Evolutionary conservation across 495 filamentous ascomycete species (phyloP).

Genomic region (Cetradonia linearis): DNA sequence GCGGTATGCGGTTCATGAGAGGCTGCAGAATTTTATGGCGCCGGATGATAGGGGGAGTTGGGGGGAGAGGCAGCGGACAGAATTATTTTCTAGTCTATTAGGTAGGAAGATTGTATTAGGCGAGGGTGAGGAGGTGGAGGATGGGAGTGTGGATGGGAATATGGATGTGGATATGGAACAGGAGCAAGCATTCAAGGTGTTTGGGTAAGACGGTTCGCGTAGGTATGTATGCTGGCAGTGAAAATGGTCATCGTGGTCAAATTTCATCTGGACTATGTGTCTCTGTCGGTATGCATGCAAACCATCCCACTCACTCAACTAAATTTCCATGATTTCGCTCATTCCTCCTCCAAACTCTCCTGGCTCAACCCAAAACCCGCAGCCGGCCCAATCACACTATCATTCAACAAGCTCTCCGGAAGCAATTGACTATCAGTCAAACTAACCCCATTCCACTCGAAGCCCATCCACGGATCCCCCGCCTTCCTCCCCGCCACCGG

Average conservation of each 20-base stretch:
- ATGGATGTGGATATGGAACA: slow-evolving; percentile 47
- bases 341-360: slow-evolving; percentile 40
- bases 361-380: slow-evolving; percentile 24
- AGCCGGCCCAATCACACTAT: slow-evolving; percentile 33
- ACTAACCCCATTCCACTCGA: slow-evolving; percentile 21
- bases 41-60: slow-evolving; percentile 70
- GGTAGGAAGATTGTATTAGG: slow-evolving; percentile 65
- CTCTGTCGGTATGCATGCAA: background rate
- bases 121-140: slow-evolving; percentile 53
- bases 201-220: slow-evolving; percentile 41
- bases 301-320: background rate
- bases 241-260: background rate
- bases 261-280: background rate
- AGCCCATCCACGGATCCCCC: slow-evolving; percentile 12
- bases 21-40: slow-evolving; percentile 96
- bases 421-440: slow-evolving; percentile 41
- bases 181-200: slow-evolving; percentile 66
- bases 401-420: slow-evolving; percentile 44
- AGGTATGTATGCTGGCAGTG: background rate
- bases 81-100: slow-evolving; percentile 82
- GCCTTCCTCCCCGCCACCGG: background rate
- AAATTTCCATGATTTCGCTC: slow-evolving; percentile 4
- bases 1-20: slow-evolving; percentile 88
- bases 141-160: slow-evolving; percentile 39
- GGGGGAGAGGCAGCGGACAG: slow-evolving; percentile 67